phyloP scores from a whole-genome alignment of 2,329 filamentous ascomycete species.

The Trichoderma gracile region DNA sequence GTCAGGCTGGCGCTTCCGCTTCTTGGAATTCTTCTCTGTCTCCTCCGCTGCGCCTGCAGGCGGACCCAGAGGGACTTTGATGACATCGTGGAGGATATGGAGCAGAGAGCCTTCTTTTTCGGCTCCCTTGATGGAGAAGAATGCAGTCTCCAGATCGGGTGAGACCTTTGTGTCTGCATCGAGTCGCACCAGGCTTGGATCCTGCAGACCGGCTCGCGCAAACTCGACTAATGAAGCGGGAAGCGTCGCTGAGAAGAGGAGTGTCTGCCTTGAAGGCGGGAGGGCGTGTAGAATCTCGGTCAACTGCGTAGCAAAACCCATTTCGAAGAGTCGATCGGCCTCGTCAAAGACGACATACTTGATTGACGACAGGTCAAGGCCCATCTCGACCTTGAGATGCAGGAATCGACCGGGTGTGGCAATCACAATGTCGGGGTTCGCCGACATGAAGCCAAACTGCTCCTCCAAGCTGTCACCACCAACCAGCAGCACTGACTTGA shows the following conservation, averaged over 20 bases:
- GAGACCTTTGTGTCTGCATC: constrained; percentile 96
- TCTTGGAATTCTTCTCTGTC: constrained; percentile 58
- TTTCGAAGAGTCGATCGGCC: constrained; percentile 94
- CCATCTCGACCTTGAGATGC: constrained; percentile 97
- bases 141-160: constrained; percentile 90
- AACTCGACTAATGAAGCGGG: constrained; percentile 96
- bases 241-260: constrained; percentile 93
- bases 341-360: constrained; percentile 97
- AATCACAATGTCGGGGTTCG: constrained; percentile 96
- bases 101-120: constrained; percentile 94
- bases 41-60: constrained; percentile 55
- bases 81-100: constrained; percentile 85
- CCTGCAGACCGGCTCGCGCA: constrained; percentile 86
- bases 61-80: constrained; percentile 77
- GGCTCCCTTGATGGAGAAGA: constrained; percentile 87
- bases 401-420: constrained; percentile 95
- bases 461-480: constrained; percentile 96
- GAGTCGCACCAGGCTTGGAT: constrained; percentile 84
- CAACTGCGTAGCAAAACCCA: constrained; percentile 94
- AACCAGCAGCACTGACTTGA: constrained; percentile 86
- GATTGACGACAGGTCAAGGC: constrained; percentile 83
- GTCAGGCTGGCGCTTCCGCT: constrained; percentile 65
- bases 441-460: constrained; percentile 88
- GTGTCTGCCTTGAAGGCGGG: constrained; percentile 79
- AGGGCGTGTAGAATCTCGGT: constrained; percentile 90